Percentiles rank a stretch among this genome's conserved stretches.
These are phyloP conservation scores for Pleurostoma richardsiae DNA, from an alignment of 2,329 filamentous ascomycete species.

Conservation along the genomic window DNA sequence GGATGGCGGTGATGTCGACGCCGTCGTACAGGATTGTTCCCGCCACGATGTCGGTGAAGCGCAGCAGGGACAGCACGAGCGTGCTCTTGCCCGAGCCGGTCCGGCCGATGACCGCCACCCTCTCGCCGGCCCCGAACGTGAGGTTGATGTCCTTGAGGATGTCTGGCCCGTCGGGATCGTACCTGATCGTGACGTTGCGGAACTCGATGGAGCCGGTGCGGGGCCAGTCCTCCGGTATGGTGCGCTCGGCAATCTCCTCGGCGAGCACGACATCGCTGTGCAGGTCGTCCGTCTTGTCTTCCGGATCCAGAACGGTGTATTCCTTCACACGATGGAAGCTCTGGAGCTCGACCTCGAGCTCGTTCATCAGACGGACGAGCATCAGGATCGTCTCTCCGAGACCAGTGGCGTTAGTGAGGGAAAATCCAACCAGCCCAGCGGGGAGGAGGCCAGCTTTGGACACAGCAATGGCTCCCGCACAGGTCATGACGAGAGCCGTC, in stretches of 20 bases:
- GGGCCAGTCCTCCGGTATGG: conserved; percentile 18
- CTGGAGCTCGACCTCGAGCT: conserved; percentile 52
- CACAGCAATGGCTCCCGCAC: conserved; percentile 47
- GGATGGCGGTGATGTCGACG: conserved; percentile 24
- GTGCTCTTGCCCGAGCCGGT: conserved; percentile 67
- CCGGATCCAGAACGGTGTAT: conserved; percentile 19
- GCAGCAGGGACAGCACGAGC: conserved; percentile 23
- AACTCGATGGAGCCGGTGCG: conserved; percentile 18
- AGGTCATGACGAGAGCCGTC: conserved; percentile 45
- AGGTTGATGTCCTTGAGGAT: conserved; percentile 21
- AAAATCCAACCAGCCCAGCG: conserved; percentile 51
- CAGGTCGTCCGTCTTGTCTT: conserved; percentile 11
- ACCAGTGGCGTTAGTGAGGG: conserved; percentile 49
- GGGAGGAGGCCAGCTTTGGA: conserved; percentile 38
- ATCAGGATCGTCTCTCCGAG: conserved; percentile 46
- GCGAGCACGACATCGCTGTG: not conserved
- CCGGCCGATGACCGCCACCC: conserved; percentile 61
- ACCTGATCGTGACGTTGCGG: conserved; percentile 18
- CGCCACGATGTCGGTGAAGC: conserved; percentile 25
- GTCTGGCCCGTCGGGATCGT: conserved; percentile 18
- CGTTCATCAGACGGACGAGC: conserved; percentile 49
- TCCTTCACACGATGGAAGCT: conserved; percentile 30
- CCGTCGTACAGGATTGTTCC: conserved; percentile 28
- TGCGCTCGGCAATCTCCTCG: conserved; percentile 6
- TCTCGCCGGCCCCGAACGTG: conserved; percentile 45